phyloP scores from a whole-genome alignment of 768 basidiomycete species.

The Amanita exitialis region DNA sequence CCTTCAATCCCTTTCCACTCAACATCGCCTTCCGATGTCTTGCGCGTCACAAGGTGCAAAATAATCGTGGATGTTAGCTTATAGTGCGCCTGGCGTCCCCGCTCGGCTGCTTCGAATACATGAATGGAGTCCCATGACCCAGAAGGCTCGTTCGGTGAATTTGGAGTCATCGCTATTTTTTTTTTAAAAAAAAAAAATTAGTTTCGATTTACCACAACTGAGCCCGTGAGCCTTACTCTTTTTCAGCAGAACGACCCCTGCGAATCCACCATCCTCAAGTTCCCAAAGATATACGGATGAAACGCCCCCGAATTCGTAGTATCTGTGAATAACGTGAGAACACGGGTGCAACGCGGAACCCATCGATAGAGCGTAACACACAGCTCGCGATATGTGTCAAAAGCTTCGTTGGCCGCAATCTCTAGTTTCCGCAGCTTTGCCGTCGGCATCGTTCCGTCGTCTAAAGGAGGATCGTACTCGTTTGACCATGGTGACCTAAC shows the following conservation, averaged over 20 bases:
- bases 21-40: constrained; percentile 24
- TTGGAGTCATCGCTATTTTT: constrained; percentile 48
- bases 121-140: constrained; percentile 99
- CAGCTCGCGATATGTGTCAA: constrained; percentile 97
- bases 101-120: constrained; percentile 91
- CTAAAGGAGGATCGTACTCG: constrained; percentile 83
- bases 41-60: constrained; percentile 73
- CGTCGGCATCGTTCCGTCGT: constrained; percentile 83
- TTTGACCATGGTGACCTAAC: constrained; percentile 98
- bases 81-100: constrained; percentile 89
- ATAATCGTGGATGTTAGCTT: constrained; percentile 96
- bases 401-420: constrained; percentile 89
- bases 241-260: constrained; percentile 93
- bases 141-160: constrained; percentile 48
- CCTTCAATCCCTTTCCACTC: constrained; percentile 29
- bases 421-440: constrained; percentile 84
- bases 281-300: constrained; percentile 99
- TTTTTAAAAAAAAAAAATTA: neutral
- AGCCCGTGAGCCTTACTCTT: constrained; percentile 51
- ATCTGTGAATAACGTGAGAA: constrained; percentile 34
- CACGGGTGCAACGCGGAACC: neutral
- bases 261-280: constrained; percentile 91
- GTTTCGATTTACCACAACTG: neutral
- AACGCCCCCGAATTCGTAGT: constrained; percentile 97
- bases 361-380: constrained; percentile 21